Base-by-base conservation (phyloP, 1,284 basidiomycete species). In the Cutaneotrichosporon sp. region DNA sequence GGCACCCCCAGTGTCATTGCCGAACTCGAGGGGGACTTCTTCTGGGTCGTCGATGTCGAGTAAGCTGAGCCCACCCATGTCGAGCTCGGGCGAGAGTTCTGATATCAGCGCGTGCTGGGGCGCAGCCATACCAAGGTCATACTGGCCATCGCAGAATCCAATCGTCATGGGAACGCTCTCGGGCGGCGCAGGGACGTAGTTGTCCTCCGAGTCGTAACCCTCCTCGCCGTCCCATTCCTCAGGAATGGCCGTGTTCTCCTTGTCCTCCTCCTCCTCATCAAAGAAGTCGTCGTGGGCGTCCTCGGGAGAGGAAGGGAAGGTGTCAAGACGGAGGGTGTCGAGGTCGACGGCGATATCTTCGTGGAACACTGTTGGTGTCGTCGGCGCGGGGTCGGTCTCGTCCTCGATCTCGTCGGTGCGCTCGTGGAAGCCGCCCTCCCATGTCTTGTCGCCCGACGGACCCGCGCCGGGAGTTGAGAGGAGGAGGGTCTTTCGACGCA, bases 31-130 rank as follows among this genome's bases (percentile, higher is more conserved):
- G 1, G 58, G 45, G 4, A 62, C 67, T 3, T 62, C 33, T 16
- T 75, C 72, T 2, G 71, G 72, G 60, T 78, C 76, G 22, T 69
- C 70, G 36, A 78, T 70, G 60, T 78, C 76, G 20, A 67, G 60
- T 11, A 76, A 42, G 27, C 60, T 58, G 11, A 78, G 56, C 10
- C 72, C 71, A 14, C 76, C 76, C 68, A 76, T 68, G 56, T 78
- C 68, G 2, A 78, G 66, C 33, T 70, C 43, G 11, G 58, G 45
- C 2, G 65, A 61, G 11, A 56, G 14, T 31, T 54, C 59, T 63
- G 31, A 16, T n/a, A 25, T 67, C 45, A 64, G 58, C 38, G 7
- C 13, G 31, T 3, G 8, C 16, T 18, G 9, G 9, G 42, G 14
- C 18, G 27, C 4, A 6, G 24, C 42, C 67, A 46, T 36, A 68